Evolutionary conservation across 192 early-diverging fungal genomes (phyloP), one percentile per base, ranked within the genome.

Genomic region (Dissophora ornata): DNA sequence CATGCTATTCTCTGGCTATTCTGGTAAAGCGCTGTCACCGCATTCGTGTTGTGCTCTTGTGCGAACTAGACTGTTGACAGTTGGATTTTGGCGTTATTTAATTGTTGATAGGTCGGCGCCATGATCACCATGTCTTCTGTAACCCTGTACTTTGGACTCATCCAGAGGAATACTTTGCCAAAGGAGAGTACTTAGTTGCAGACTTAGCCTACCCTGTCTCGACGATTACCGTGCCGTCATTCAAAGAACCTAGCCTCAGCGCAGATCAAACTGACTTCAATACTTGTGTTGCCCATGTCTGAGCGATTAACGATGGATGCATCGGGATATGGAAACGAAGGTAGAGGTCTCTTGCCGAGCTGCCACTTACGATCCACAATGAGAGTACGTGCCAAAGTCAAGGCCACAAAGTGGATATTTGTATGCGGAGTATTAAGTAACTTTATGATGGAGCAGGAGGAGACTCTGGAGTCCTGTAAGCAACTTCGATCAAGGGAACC

Each of bases 1-100:
- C 53, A 6, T 13, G 3, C n/a, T 32, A 4, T 38, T 55, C 19
- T 19, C 53, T 36, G 53, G 53, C 2, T 55, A 55, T 32, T 13
- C 53, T 36, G 53, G 53, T 55, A 55, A 46, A 4, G n/a, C n/a
- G 16, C 45, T n/a, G n/a, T n/a, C n/a, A n/a, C n/a, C n/a, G n/a
- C n/a, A n/a, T n/a, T n/a, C n/a, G n/a, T n/a, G n/a, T n/a, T n/a
- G n/a, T n/a, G n/a, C n/a, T n/a, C n/a, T n/a, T n/a, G n/a, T n/a
- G n/a, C n/a, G n/a, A n/a, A n/a, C n/a, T n/a, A n/a, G n/a, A n/a
- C n/a, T n/a, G n/a, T n/a, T n/a, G n/a, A n/a, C n/a, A n/a, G n/a
- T n/a, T n/a, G n/a, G n/a, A n/a, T n/a, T n/a, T n/a, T n/a, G n/a
- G n/a, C n/a, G n/a, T n/a, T n/a, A n/a, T n/a, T n/a, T n/a, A n/a